Evolutionary conservation across 106 monocot genomes (phyloP).

Genomic region (Posidonia australis): DNA sequence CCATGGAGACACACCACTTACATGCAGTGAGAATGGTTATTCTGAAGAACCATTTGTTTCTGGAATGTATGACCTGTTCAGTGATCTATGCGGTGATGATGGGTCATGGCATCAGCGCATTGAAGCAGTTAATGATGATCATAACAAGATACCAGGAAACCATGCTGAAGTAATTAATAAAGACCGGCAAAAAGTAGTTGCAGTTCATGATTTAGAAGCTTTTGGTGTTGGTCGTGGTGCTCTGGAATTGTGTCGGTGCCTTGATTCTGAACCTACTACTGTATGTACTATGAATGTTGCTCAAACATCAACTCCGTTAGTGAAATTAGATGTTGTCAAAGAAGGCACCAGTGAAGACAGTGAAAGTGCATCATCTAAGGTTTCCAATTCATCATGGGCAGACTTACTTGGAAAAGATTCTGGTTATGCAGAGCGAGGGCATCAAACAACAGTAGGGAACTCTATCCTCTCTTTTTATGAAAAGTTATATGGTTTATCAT

Average conservation of each 20-base stretch:
- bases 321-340: slow-evolving; percentile 28
- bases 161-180: slow-evolving; percentile 11
- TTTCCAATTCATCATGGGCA: slow-evolving; percentile 12
- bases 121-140: slow-evolving; percentile 16
- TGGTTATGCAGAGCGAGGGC: neutral
- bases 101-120: slow-evolving; percentile 29
- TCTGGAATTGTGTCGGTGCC: neutral
- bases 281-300: slow-evolving; percentile 19
- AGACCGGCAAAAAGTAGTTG: slow-evolving; percentile 7
- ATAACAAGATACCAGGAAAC: slow-evolving; percentile 8
- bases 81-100: slow-evolving; percentile 63
- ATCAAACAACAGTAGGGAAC: neutral
- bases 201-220: slow-evolving; percentile 4
- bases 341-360: slow-evolving; percentile 40
- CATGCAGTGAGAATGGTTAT: neutral
- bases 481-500: neutral
- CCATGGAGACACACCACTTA: neutral
- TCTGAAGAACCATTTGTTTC: slow-evolving; percentile 17
- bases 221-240: neutral
- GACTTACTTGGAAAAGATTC: slow-evolving; percentile 24
- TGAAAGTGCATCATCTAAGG: slow-evolving; percentile 17
- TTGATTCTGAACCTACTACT: slow-evolving; percentile 14
- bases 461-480: neutral
- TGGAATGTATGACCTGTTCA: slow-evolving; percentile 64
- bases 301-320: slow-evolving; percentile 2